Conservation (phyloP, 2,329 filamentous ascomycete genomes). For the Hortaea sp. region DNA sequence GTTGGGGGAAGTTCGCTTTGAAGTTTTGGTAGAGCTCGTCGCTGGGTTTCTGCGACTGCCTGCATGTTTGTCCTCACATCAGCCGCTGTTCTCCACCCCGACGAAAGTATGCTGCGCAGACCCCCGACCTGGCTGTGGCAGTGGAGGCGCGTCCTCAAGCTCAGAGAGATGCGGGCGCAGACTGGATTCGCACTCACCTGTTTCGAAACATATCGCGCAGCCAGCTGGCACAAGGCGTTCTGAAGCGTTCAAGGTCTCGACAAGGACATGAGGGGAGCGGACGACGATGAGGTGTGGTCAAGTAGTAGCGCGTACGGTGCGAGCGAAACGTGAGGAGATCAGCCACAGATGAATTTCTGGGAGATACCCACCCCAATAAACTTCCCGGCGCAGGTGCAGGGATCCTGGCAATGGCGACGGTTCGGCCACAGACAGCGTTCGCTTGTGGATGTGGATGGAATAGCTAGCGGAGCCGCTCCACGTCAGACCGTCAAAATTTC, state of each 20-base stretch:
- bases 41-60: constrained; percentile 70
- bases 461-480: too few relatives aligned
- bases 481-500: too few relatives aligned
- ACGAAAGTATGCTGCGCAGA: background rate
- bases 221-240: background rate
- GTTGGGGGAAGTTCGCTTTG: constrained; percentile 70
- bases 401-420: background rate
- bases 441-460: too few relatives aligned
- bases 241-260: background rate
- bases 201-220: constrained; percentile 36
- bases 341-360: background rate
- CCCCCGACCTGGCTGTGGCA: background rate
- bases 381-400: background rate
- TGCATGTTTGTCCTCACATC: constrained; percentile 4
- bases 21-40: constrained; percentile 78
- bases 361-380: background rate
- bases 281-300: constrained; percentile 1
- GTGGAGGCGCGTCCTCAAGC: constrained; percentile 1
- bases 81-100: background rate
- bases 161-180: background rate
- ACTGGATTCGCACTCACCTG: constrained; percentile 27
- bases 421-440: too few relatives aligned
- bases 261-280: background rate
- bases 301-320: background rate
- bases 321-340: constrained; percentile 1